A percentile compares a stretch with the other conserved stretches of the same genome.
phyloP scores from a whole-genome alignment of 805 yeast species.

The Candida peoriensis region DNA sequence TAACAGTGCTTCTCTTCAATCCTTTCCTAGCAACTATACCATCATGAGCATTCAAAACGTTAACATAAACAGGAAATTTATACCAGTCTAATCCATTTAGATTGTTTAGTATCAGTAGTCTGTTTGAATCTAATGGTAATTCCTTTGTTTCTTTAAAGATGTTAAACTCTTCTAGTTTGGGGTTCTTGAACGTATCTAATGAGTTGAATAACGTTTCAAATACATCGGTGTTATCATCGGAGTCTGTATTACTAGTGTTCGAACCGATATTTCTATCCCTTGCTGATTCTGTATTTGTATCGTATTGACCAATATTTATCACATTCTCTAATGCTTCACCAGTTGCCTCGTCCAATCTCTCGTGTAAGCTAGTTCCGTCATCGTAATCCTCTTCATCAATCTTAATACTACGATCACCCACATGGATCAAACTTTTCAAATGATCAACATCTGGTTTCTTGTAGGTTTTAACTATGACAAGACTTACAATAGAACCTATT shows the following conservation, averaged over 20 bases:
- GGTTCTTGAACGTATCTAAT: slow-evolving; percentile 9
- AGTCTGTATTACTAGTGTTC: neutral
- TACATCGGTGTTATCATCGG: slow-evolving; percentile 1
- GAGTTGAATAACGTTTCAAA: neutral
- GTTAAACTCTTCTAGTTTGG: slow-evolving; percentile 12
- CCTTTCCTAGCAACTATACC: slow-evolving; percentile 80
- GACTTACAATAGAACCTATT: slow-evolving; percentile 33
- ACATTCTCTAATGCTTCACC: slow-evolving; percentile 22
- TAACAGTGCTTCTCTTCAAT: slow-evolving; percentile 39
- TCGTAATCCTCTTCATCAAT: slow-evolving; percentile 1
- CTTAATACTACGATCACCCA: neutral
- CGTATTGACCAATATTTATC: slow-evolving; percentile 19
- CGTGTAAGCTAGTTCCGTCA: slow-evolving; percentile 10
- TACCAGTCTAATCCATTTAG: slow-evolving; percentile 69
- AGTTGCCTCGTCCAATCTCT: slow-evolving; percentile 20
- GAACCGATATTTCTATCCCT: neutral
- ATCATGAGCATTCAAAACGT: slow-evolving; percentile 78
- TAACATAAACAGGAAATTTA: slow-evolving; percentile 69
- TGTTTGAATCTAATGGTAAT: slow-evolving; percentile 32
- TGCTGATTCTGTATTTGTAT: slow-evolving; percentile 15
- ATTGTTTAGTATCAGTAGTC: slow-evolving; percentile 40
- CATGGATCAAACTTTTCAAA: slow-evolving; percentile 6
- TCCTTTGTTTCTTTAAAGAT: slow-evolving; percentile 15
- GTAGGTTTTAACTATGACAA: slow-evolving; percentile 34
- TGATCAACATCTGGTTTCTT: slow-evolving; percentile 12